Evolutionary conservation across 2,329 filamentous ascomycete genomes (phyloP).

Genomic region (Graphilbum ipis-grandicollis): DNA sequence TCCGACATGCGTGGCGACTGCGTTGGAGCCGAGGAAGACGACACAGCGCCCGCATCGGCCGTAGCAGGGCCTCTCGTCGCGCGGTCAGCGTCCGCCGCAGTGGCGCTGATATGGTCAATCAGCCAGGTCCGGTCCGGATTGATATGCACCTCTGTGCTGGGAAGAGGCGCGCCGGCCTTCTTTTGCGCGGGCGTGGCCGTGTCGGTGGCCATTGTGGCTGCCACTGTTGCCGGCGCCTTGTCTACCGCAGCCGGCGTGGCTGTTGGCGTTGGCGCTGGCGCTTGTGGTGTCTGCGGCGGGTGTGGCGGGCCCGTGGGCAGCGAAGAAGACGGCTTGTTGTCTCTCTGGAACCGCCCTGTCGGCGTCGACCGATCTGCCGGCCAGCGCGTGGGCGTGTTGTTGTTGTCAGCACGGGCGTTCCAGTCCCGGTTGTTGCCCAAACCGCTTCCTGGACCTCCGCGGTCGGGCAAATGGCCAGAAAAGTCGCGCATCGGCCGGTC

Average conservation of each 20-base stretch:
- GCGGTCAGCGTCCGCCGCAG: slow-evolving; percentile 24
- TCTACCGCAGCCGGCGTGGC: neutral
- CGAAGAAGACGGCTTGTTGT: slow-evolving; percentile 8
- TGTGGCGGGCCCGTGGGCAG: slow-evolving; percentile 9
- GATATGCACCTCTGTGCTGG: slow-evolving; percentile 25
- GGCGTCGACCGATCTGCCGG: slow-evolving; percentile 2
- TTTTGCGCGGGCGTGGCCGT: neutral
- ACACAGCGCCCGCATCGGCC: too few species aligned
- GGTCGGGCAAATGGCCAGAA: slow-evolving; percentile 7
- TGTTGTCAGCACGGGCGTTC: slow-evolving; percentile 13
- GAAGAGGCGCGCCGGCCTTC: slow-evolving; percentile 10
- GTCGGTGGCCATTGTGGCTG: too few species aligned
- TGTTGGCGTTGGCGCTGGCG: neutral
- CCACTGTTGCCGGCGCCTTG: too few species aligned
- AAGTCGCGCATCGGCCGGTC: slow-evolving; percentile 22
- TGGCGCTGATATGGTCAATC: slow-evolving; percentile 20
- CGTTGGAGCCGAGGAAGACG: slow-evolving; percentile 12
- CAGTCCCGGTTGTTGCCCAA: slow-evolving; percentile 22
- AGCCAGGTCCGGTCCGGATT: slow-evolving; percentile 38
- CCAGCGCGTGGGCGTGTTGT: slow-evolving; percentile 12
- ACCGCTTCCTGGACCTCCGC: slow-evolving; percentile 20
- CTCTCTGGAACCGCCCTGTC: neutral
- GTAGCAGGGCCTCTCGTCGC: too few species aligned
- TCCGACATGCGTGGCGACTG: slow-evolving; percentile 30
- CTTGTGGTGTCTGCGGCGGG: neutral